Conservation (phyloP, 768 basidiomycete genomes). For the Termitomyces sp. region DNA sequence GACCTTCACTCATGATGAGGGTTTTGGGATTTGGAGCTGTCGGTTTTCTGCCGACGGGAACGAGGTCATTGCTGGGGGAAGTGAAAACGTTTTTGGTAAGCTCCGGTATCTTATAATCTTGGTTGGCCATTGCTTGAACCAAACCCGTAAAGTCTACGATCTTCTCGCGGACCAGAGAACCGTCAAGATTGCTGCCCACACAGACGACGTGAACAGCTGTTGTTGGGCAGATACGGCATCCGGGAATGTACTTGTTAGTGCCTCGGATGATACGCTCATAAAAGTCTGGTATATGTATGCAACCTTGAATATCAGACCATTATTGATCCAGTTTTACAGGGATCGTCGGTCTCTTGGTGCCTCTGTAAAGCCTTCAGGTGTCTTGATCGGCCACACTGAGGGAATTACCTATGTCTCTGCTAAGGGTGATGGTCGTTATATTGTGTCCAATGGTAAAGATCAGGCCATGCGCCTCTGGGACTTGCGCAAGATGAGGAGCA, state of each 20-base stretch:
- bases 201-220: conserved; percentile 90
- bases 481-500: conserved; percentile 84
- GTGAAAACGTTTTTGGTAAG: conserved; percentile 70
- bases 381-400: conserved; percentile 92
- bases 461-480: conserved; percentile 92
- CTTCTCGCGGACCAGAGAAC: conserved; percentile 72
- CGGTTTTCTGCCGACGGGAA: conserved; percentile 95
- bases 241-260: conserved; percentile 92
- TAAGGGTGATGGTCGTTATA: conserved; percentile 93
- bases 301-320: conserved; percentile 34
- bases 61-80: conserved; percentile 91
- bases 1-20: conserved; percentile 37
- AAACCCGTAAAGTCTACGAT: conserved; percentile 69
- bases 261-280: conserved; percentile 89
- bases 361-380: conserved; percentile 78
- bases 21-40: conserved; percentile 86
- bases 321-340: conserved; percentile 24
- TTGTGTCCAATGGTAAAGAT: conserved; percentile 96
- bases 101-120: background rate
- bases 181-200: conserved; percentile 83
- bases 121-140: conserved; percentile 1
- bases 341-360: conserved; percentile 49
- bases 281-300: conserved; percentile 82
- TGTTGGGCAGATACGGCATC: conserved; percentile 93
- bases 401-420: conserved; percentile 93